Conservation (phyloP, 768 basidiomycete genomes). For the Mycena galopus region DNA sequence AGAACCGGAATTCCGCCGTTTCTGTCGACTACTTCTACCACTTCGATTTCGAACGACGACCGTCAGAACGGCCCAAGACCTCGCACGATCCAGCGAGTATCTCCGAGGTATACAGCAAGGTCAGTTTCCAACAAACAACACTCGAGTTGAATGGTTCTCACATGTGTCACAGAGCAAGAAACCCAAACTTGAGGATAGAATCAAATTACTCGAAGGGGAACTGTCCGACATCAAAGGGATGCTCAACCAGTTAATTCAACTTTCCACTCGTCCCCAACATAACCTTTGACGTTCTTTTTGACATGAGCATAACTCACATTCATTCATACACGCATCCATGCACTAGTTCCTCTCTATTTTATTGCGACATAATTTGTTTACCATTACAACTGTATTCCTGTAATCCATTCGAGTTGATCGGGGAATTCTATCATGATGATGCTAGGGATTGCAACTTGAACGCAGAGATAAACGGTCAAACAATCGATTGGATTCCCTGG, state of each 20-base stretch:
- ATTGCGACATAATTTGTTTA: not conserved
- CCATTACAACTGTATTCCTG: not conserved
- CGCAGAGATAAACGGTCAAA: no score
- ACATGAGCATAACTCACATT: not conserved
- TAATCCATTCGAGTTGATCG: not conserved
- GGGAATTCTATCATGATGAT: not conserved
- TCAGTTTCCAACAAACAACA: not conserved
- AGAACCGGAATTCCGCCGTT: not conserved
- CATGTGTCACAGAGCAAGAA: constrained; percentile 16
- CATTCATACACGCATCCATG: not conserved
- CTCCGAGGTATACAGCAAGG: constrained; percentile 26
- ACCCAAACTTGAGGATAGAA: constrained; percentile 35
- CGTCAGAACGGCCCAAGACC: constrained; percentile 13
- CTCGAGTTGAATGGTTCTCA: not conserved
- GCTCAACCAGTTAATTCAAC: constrained; percentile 23
- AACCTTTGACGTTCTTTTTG: not conserved
- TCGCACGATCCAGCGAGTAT: constrained; percentile 13
- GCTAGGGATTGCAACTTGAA: no score
- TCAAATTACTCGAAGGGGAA: constrained; percentile 34
- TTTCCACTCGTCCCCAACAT: constrained; percentile 16
- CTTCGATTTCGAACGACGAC: constrained; percentile 32
- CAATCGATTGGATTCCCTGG: no score
- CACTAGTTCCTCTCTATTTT: not conserved
- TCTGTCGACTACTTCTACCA: constrained; percentile 26
- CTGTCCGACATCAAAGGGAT: constrained; percentile 37